Conservation (phyloP, 2,329 filamentous ascomycete genomes). For the Aspergillus pseudotamarii region DNA sequence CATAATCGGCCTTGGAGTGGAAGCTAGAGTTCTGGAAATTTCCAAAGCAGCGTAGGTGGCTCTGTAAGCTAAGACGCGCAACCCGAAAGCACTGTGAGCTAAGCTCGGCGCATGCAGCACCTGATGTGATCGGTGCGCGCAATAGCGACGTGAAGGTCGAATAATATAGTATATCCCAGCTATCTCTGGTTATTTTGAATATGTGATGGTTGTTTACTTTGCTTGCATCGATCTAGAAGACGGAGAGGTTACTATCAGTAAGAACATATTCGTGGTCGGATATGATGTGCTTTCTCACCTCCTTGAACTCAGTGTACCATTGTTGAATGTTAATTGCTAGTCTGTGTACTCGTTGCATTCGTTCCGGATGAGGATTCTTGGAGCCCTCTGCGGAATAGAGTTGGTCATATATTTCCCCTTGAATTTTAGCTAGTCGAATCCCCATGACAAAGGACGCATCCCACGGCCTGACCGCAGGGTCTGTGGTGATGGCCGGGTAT, state of each 20-base stretch:
- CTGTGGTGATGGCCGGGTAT: slow-evolving; percentile 7
- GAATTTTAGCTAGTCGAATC: slow-evolving; percentile 16
- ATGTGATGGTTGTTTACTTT: slow-evolving; percentile 14
- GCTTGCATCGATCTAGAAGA: slow-evolving; percentile 15
- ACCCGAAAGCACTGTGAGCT: slow-evolving; percentile 20
- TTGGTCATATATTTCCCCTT: slow-evolving; percentile 19
- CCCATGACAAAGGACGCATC: slow-evolving; percentile 17
- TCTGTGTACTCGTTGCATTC: slow-evolving; percentile 9
- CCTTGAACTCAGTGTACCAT: slow-evolving; percentile 11
- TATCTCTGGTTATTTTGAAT: slow-evolving; percentile 16
- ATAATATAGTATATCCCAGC: slow-evolving; percentile 26
- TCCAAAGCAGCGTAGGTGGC: slow-evolving; percentile 21
- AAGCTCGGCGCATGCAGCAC: slow-evolving; percentile 12
- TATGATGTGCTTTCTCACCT: slow-evolving; percentile 1
- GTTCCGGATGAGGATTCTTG: slow-evolving; percentile 5
- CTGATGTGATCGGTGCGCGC: slow-evolving; percentile 15
- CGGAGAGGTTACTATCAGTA: not conserved
- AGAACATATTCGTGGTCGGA: not conserved
- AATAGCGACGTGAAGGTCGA: slow-evolving; percentile 21
- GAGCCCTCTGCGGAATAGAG: slow-evolving; percentile 16
- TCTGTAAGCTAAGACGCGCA: slow-evolving; percentile 20
- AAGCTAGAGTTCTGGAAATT: slow-evolving; percentile 12
- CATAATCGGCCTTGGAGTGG: slow-evolving; percentile 21
- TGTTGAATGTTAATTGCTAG: slow-evolving; percentile 15
- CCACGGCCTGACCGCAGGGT: slow-evolving; percentile 15